These are phyloP conservation scores for Diutina pseudorugosa DNA, from an alignment of 1,139 yeast genomes.

Conservation along the genomic window DNA sequence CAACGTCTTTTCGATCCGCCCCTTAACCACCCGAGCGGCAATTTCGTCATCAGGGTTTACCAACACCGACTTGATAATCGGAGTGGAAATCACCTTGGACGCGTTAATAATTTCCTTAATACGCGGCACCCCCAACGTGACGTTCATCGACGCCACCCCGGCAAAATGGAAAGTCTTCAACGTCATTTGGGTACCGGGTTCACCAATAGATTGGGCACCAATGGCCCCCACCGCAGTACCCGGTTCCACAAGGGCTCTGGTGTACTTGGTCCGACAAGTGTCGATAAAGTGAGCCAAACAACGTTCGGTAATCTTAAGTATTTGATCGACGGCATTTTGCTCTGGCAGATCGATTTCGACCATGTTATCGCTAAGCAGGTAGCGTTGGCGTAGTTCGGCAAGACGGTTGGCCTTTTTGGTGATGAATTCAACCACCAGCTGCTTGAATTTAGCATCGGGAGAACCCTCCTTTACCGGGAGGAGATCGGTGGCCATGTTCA, in stretches of 20 bases:
- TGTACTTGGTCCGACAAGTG: slow-evolving; percentile 72
- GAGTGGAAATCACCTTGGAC: slow-evolving; percentile 88
- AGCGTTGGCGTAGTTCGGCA: slow-evolving; percentile 44
- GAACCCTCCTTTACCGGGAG: slow-evolving; percentile 24
- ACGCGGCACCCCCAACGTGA: slow-evolving; percentile 97
- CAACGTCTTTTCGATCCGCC: slow-evolving; percentile 88
- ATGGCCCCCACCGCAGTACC: slow-evolving; percentile 99
- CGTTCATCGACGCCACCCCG: slow-evolving; percentile 99
- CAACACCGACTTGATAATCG: slow-evolving; percentile 87
- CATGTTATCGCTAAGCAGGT: slow-evolving; percentile 29
- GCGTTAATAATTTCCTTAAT: slow-evolving; percentile 97
- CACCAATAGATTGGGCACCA: slow-evolving; percentile 98
- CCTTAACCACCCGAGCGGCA: slow-evolving; percentile 97
- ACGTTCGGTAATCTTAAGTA: slow-evolving; percentile 53
- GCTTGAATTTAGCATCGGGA: slow-evolving; percentile 42
- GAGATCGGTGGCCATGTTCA: slow-evolving; percentile 50
- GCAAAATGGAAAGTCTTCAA: slow-evolving; percentile 98
- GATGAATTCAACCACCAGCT: slow-evolving; percentile 57
- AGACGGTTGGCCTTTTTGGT: slow-evolving; percentile 42
- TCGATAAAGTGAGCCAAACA: slow-evolving; percentile 60
- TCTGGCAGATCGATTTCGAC: slow-evolving; percentile 22
- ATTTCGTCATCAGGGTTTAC: slow-evolving; percentile 93
- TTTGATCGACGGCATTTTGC: slow-evolving; percentile 52
- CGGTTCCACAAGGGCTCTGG: slow-evolving; percentile 90
- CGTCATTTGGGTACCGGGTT: slow-evolving; percentile 99